Evolutionary conservation across 352 stramenopile species (phyloP), one percentile per base, ranked within the genome.

Genomic region (Phytophthora ohioensis): DNA sequence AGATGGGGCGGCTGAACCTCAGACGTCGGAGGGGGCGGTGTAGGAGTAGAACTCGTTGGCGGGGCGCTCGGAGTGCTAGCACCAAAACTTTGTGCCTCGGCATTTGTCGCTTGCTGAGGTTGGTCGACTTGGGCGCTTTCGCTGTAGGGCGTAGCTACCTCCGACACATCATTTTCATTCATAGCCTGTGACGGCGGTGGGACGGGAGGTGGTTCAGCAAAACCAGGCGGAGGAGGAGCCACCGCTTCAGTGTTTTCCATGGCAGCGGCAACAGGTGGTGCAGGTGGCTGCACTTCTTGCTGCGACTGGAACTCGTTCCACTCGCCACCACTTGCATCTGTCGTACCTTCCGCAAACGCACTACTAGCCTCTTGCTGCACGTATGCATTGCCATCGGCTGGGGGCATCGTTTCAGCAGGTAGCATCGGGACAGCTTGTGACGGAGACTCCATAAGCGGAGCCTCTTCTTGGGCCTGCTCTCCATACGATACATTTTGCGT

Each of bases 351-450:
- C 4, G 17, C 6, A 48, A 45, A 9, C 61, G 35, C n/a, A 51
- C 7, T n/a, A 42, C 2, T 52, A n/a, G 11, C 13, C 39, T 48
- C 34, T 41, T 69, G 34, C 5, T 58, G 63, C 17, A 71, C 38
- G 21, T 52, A 57, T 27, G 12, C 30, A 17, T 34, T 55, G 10
- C 54, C 38, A 32, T 63, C 38, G 27, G 12, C 31, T 27, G 30
- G 17, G 47, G 51, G 2, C n/a, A n/a, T 53, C 15, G 5, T 43
- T 53, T 41, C 49, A 57, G 53, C 45, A 57, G 57, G 34, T 53
- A 57, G 47, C 34, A 67, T 67, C 32, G 69, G 39, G 12, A 58
- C 31, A 61, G 21, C 48, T 64, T 68, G 64, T 30, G 46, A 69
- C 13, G 57, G 51, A 57, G 46, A 67, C 30, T 71, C 12, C 49